A percentile compares a stretch with the other conserved stretches of the same genome.
Conservation (phyloP, 805 yeast genomes). For the Wickerhamiella dianesei region DNA sequence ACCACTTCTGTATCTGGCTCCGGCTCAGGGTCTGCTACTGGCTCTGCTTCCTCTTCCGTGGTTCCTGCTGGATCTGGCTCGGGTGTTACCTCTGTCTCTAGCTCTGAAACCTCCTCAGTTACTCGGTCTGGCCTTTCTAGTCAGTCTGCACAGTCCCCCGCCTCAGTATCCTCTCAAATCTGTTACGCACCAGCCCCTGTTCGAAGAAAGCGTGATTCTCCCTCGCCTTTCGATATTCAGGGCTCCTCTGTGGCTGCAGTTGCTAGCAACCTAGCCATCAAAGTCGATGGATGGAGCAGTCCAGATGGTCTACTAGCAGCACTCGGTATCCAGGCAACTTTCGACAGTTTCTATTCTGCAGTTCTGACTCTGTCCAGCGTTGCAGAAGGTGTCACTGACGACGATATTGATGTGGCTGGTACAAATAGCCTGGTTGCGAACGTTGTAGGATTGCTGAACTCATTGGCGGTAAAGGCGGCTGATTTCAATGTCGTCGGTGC, state of each 20-base stretch:
- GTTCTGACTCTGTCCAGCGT: constrained; percentile 7
- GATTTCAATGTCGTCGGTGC: constrained; percentile 18
- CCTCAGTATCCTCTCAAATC: not conserved
- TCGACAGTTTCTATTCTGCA: constrained; percentile 9
- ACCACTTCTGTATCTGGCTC: too few relatives aligned
- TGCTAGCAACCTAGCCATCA: not conserved
- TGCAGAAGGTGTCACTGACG: constrained; percentile 6
- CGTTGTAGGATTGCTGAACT: constrained; percentile 12
- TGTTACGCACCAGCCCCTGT: not conserved
- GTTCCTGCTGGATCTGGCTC: too few relatives aligned
- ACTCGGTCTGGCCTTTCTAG: too few relatives aligned
- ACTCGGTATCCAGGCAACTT: constrained; percentile 1
- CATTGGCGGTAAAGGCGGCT: constrained; percentile 16
- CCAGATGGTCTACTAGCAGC: constrained; percentile 1
- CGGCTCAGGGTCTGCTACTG: too few relatives aligned
- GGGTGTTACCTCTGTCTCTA: too few relatives aligned
- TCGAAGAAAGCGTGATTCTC: not conserved
- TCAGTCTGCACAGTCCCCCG: too few relatives aligned
- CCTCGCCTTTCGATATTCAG: constrained; percentile 9
- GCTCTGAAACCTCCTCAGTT: too few relatives aligned
- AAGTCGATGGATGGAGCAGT: not conserved
- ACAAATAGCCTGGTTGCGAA: constrained; percentile 10
- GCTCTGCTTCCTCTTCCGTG: not conserved
- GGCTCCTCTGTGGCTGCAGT: constrained; percentile 4
- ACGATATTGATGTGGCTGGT: constrained; percentile 8